Percentiles rank a stretch among this genome's conserved stretches.
phyloP scores from a whole-genome alignment of 192 early-diverging fungal genomes.

The Podochytrium sp. region DNA sequence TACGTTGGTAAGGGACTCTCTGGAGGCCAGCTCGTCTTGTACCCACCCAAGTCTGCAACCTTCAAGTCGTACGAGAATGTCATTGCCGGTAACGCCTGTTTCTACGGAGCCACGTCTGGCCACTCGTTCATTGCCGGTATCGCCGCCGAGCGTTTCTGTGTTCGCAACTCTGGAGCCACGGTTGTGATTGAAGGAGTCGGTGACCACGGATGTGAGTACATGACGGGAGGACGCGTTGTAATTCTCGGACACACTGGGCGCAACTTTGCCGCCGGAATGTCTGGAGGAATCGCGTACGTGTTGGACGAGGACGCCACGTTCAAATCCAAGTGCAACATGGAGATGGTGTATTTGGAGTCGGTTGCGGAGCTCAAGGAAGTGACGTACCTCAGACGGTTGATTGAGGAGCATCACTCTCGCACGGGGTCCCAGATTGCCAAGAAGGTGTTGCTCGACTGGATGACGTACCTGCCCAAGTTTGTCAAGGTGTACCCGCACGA shows the following conservation, averaged over 20 bases:
- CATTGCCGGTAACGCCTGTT: conserved; percentile 95
- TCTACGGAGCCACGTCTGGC: conserved; percentile 95
- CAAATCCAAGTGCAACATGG: conserved; percentile 77
- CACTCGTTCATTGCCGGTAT: conserved; percentile 90
- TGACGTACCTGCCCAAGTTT: conserved; percentile 73
- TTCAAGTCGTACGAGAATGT: conserved; percentile 89
- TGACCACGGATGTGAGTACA: conserved; percentile 99
- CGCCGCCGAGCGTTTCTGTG: conserved; percentile 96
- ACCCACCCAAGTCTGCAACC: conserved; percentile 77
- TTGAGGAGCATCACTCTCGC: conserved; percentile 79
- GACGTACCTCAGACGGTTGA: conserved; percentile 70
- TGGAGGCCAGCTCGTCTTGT: conserved; percentile 88
- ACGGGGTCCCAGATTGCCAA: conserved; percentile 84
- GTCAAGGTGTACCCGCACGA: conserved; percentile 95
- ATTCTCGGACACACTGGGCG: conserved; percentile 88
- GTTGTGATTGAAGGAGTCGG: conserved; percentile 96
- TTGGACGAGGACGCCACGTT: conserved; percentile 73
- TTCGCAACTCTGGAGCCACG: conserved; percentile 96
- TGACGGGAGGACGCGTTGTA: conserved; percentile 95
- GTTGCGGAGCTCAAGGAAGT: conserved; percentile 79
- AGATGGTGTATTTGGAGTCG: conserved; percentile 88
- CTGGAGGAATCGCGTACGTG: conserved; percentile 95
- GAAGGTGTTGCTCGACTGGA: conserved; percentile 71
- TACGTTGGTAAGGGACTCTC: conserved; percentile 99
- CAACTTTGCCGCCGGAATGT: conserved; percentile 99